Conservation (phyloP, 768 basidiomycete species). For the Flagelloscypha sp. region DNA sequence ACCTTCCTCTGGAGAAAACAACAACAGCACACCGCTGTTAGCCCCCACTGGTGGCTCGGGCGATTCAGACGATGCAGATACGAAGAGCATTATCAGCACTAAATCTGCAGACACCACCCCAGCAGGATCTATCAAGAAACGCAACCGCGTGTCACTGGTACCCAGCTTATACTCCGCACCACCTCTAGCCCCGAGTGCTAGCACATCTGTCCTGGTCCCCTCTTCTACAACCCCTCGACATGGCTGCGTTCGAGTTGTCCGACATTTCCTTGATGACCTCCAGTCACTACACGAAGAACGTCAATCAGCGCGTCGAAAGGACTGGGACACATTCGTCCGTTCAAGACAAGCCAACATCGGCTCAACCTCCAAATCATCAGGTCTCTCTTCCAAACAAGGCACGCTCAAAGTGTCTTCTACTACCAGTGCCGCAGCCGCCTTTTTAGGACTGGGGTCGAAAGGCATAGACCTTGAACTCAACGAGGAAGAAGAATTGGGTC, state of each 20-base stretch:
- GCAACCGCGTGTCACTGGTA: too few species aligned
- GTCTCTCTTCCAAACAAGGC: constrained; percentile 16
- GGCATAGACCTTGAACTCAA: too few species aligned
- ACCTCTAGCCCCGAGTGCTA: too few species aligned
- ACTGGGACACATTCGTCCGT: constrained; percentile 93
- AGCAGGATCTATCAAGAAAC: too few species aligned
- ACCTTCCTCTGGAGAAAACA: too few species aligned
- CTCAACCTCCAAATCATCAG: constrained; percentile 12
- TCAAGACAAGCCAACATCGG: constrained; percentile 34
- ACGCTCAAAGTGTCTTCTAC: constrained; percentile 19
- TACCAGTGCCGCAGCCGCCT: constrained; percentile 46
- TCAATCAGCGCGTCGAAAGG: constrained; percentile 58
- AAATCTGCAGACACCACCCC: too few species aligned
- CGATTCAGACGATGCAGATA: constrained; percentile 7
- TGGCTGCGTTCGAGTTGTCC: constrained; percentile 67
- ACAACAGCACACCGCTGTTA: too few species aligned
- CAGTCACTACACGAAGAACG: constrained; percentile 77
- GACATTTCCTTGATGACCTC: constrained; percentile 63
- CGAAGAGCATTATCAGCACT: constrained; percentile 5
- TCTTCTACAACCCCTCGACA: constrained; percentile 61
- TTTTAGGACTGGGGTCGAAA: constrained; percentile 59
- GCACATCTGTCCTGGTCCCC: constrained; percentile 50
- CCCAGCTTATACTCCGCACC: too few species aligned
- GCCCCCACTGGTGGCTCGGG: too few species aligned
- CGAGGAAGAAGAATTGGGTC: constrained; percentile 67